Percentiles rank a stretch among this genome's conserved stretches.
Conservation (phyloP, 768 basidiomycete genomes). For the Xerocomellus chrysenteron region DNA sequence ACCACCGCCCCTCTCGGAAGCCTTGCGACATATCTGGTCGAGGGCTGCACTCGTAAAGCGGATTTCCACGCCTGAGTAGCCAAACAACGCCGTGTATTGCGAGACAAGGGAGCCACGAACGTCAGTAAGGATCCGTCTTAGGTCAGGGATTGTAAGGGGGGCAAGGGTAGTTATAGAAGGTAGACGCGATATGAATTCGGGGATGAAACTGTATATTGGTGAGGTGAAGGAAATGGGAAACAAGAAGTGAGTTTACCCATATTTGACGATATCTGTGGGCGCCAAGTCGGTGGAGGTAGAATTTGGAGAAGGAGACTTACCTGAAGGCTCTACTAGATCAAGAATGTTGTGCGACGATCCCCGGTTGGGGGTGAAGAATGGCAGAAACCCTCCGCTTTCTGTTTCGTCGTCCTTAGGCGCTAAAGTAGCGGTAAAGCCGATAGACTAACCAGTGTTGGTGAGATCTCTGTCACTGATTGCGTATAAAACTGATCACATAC, state of each 20-base stretch:
- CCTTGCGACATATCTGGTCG: slow-evolving; percentile 77
- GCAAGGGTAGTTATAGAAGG: slow-evolving; percentile 86
- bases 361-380: slow-evolving; percentile 79
- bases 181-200: slow-evolving; percentile 92
- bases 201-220: slow-evolving; percentile 66
- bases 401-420: slow-evolving; percentile 41
- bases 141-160: slow-evolving; percentile 75
- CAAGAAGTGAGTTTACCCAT: slow-evolving; percentile 50
- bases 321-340: slow-evolving; percentile 70
- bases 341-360: slow-evolving; percentile 53
- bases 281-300: background rate
- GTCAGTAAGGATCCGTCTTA: slow-evolving; percentile 88
- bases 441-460: slow-evolving; percentile 56
- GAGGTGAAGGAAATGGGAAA: background rate
- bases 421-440: slow-evolving; percentile 74
- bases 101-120: slow-evolving; percentile 89
- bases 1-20: slow-evolving; percentile 81
- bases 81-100: slow-evolving; percentile 84
- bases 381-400: slow-evolving; percentile 38
- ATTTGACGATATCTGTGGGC: slow-evolving; percentile 72
- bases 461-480: background rate
- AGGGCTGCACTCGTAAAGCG: slow-evolving; percentile 82
- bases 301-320: slow-evolving; percentile 34
- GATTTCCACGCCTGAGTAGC: slow-evolving; percentile 81
- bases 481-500: slow-evolving; percentile 45